Evolutionary conservation across 2,329 filamentous ascomycete genomes (phyloP), one percentile per base, ranked within the genome.

Genomic region (Orbilia brochopaga): DNA sequence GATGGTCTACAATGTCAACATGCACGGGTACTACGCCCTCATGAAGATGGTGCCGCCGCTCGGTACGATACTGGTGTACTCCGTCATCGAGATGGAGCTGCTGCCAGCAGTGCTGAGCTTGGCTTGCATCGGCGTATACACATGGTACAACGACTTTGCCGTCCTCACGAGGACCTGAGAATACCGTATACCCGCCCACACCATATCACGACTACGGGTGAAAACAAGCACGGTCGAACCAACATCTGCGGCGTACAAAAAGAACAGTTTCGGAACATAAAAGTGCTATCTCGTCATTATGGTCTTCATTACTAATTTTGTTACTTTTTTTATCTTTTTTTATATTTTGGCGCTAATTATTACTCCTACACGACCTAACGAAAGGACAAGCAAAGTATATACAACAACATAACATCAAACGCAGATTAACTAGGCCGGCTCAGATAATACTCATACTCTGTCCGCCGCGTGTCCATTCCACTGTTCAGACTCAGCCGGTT

Each of bases 41-140:
- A 92, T 97, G 91, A 95, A 96, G 81, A 87, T 87, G 74, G 90
- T 92, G 0, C 94, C 94, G n/a, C 88, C 92, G 3, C 79, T 97
- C 13, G 94, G 91, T 0, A 93, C 90, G 44, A 79, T 97, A 17
- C 97, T 93, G 92, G 85, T 97, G 2, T 97, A 93, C 92, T 87
- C 89, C 32, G 88, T 97, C 21, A 84, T 97, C 52, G 94, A 99
- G 81, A 84, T 97, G 80, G 85, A 91, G 62, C 81, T 96, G 44
- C 77, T 83, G 0, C 87, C 85, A 77, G 90, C 90, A 0, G 81
- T 88, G 1, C 75, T 80, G 11, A 88, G 86, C 74, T 78, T 88
- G 37, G 78, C 79, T 1, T 74, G 80, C 1, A 80, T 82, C 1
- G 81, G 76, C 0, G 78, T 74, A 2, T 88, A 83, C 74, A 77